Evolutionary conservation across 257 asterid species (phyloP).

Genomic region (Solanum rostratum): DNA sequence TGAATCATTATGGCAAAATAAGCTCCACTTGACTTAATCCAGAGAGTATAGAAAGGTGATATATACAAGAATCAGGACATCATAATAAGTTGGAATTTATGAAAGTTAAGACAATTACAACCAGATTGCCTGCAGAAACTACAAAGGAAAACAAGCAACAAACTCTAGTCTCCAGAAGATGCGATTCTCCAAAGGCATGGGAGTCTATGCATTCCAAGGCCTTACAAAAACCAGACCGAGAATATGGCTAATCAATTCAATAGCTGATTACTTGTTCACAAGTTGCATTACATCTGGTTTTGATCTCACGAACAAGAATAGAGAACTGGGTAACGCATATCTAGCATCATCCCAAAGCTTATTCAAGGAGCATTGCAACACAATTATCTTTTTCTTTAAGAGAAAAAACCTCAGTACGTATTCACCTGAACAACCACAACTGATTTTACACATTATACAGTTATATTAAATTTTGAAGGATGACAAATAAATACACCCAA

Average conservation of each 20-base stretch:
- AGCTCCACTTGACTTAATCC: too few species aligned
- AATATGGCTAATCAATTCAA: background rate
- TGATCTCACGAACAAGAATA: background rate
- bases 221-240: background rate
- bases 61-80: too few species aligned
- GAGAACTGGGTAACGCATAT: background rate
- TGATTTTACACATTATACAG: background rate
- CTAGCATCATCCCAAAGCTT: background rate
- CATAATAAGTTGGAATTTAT: too few species aligned
- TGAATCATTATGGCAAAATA: too few species aligned
- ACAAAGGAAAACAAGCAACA: background rate
- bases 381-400: background rate
- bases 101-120: too few species aligned
- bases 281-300: background rate
- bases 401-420: background rate
- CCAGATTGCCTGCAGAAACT: too few species aligned
- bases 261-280: background rate
- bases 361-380: background rate
- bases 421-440: background rate
- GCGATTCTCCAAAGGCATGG: background rate
- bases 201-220: background rate
- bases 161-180: background rate
- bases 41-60: too few species aligned
- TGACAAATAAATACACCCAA: background rate
- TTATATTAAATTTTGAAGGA: background rate